A percentile compares a stretch with the other conserved stretches of the same genome.
phyloP scores from a whole-genome alignment of 345 rosid species.

The Salix brachista region DNA sequence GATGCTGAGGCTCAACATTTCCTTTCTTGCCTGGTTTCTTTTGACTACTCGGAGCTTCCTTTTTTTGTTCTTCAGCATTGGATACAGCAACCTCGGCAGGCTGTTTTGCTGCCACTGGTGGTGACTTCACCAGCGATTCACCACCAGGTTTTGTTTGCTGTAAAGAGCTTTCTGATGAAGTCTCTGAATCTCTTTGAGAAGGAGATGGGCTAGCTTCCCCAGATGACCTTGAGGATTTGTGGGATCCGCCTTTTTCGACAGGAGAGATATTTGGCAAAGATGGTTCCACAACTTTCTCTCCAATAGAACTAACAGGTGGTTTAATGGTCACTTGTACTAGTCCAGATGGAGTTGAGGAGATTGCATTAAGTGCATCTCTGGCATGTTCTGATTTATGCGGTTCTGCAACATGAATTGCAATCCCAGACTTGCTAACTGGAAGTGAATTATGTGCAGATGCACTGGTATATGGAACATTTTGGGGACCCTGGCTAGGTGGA shows the following conservation, averaged over 20 bases:
- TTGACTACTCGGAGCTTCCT: slow-evolving; percentile 40
- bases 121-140: slow-evolving; percentile 32
- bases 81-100: slow-evolving; percentile 16
- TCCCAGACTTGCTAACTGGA: slow-evolving; percentile 40
- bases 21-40: slow-evolving; percentile 41
- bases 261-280: slow-evolving; percentile 23
- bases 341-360: slow-evolving; percentile 36
- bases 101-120: slow-evolving; percentile 27
- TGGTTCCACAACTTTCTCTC: slow-evolving; percentile 37
- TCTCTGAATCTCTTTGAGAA: slow-evolving; percentile 35
- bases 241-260: slow-evolving; percentile 42
- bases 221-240: slow-evolving; percentile 31
- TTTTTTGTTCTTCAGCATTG: slow-evolving; percentile 35
- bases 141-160: slow-evolving; percentile 32
- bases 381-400: slow-evolving; percentile 34
- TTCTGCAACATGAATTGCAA: slow-evolving; percentile 34
- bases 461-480: slow-evolving; percentile 48
- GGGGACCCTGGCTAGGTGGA: slow-evolving; percentile 52
- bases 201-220: slow-evolving; percentile 33
- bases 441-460: slow-evolving; percentile 38
- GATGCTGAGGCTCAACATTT: slow-evolving; percentile 29
- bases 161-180: slow-evolving; percentile 29
- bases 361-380: slow-evolving; percentile 36
- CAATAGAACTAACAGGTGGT: slow-evolving; percentile 38
- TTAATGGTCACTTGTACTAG: slow-evolving; percentile 49